Evolutionary conservation across 305 asterid genomes (phyloP).

Genomic region (Fraxinus paxiana): DNA sequence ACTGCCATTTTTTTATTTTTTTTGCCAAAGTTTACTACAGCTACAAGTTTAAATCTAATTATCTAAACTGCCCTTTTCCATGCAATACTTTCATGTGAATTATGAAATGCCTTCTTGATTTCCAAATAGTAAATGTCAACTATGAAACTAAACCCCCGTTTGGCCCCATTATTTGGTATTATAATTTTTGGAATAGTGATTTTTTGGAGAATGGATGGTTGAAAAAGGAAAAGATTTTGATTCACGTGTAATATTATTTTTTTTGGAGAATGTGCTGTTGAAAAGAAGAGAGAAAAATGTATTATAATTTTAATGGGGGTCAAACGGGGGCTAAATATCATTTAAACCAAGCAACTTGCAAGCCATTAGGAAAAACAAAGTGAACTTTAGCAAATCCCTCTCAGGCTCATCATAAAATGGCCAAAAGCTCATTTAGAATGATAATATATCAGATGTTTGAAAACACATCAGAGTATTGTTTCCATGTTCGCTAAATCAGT

Average conservation of each 20-base stretch:
- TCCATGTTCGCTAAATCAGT: not conserved
- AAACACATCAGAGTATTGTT: not conserved
- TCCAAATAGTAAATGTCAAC: not conserved
- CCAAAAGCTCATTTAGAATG: not conserved
- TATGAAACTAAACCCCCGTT: not conserved
- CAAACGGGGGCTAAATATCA: not conserved
- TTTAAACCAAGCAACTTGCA: not conserved
- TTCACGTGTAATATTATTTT: not conserved
- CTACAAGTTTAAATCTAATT: not conserved
- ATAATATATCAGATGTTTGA: not conserved
- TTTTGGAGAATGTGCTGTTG: no score
- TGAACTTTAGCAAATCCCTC: not conserved
- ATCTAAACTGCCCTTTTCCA: not conserved
- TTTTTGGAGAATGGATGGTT: not conserved
- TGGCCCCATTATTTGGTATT: not conserved
- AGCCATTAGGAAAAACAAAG: not conserved
- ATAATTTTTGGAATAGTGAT: not conserved
- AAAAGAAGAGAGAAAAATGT: not conserved
- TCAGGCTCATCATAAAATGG: not conserved
- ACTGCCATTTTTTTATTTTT: not conserved
- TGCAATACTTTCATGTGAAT: not conserved
- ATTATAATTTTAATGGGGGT: not conserved
- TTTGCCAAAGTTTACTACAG: not conserved
- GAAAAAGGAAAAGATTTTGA: not conserved
- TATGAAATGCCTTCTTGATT: not conserved